phyloP scores from a whole-genome alignment of 176 grass and related monocot genomes.

The Phoenix roebelenii region DNA sequence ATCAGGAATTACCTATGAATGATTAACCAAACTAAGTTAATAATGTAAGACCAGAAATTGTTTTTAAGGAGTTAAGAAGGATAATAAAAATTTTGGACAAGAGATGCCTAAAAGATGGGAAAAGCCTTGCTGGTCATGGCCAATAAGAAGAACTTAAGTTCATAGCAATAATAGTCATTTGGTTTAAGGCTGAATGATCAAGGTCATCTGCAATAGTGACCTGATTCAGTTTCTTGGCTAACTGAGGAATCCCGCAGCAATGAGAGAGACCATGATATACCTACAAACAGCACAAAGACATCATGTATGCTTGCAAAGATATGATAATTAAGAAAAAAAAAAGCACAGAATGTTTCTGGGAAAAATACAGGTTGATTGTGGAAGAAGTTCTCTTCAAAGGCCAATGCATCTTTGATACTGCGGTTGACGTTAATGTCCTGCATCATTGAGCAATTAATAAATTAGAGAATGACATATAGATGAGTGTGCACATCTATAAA shows the following conservation, averaged over 20 bases:
- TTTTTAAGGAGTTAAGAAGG: no score
- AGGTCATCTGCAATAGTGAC: constrained; percentile 15
- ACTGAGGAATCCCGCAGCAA: constrained; percentile 79
- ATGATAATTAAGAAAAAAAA: background rate
- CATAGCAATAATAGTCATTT: no score
- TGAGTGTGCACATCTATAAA: background rate
- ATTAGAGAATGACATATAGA: constrained; percentile 4
- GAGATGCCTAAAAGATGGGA: no score
- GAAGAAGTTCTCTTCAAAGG: constrained; percentile 87
- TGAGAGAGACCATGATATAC: constrained; percentile 88
- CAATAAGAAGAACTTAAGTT: no score
- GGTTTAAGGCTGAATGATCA: no score
- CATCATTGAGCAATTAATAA: constrained; percentile 11
- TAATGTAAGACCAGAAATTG: no score
- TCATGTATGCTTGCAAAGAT: background rate
- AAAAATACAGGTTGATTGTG: constrained; percentile 59
- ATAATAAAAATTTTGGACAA: no score
- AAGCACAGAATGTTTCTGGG: constrained; percentile 8
- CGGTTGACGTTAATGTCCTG: constrained; percentile 85
- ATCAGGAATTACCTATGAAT: background rate
- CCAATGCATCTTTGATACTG: constrained; percentile 89
- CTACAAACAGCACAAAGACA: constrained; percentile 27
- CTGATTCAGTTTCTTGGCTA: constrained; percentile 97
- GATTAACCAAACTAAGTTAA: no score
- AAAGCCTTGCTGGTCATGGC: no score